phyloP scores from a whole-genome alignment of 148 eudicot genomes.

The Hydrangea macrophylla region DNA sequence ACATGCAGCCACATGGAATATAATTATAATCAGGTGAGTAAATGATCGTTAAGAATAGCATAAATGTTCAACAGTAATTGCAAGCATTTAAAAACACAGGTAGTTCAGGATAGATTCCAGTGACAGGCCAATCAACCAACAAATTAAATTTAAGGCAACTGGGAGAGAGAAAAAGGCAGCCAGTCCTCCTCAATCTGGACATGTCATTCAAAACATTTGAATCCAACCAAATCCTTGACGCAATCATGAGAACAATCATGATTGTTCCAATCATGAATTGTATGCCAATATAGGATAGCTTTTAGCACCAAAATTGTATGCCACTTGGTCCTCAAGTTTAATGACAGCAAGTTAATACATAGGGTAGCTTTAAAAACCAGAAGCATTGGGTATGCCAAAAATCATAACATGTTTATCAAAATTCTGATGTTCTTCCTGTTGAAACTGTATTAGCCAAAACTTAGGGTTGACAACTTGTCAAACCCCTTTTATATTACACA shows the following conservation, averaged over 20 bases:
- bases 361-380: background rate
- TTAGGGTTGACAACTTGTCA: too few relatives aligned
- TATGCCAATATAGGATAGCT: too few relatives aligned
- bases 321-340: background rate
- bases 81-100: background rate
- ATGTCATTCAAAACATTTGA: background rate
- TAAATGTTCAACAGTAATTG: background rate
- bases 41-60: background rate
- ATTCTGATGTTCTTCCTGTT: background rate
- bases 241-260: constrained; percentile 1
- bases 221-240: background rate
- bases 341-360: background rate
- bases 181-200: background rate
- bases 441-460: too few relatives aligned
- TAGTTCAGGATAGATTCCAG: background rate
- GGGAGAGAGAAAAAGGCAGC: background rate
- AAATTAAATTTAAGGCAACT: background rate
- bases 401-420: background rate
- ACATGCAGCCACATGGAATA: background rate
- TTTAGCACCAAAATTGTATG: too few relatives aligned
- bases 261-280: background rate
- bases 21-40: background rate
- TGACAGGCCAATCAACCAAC: background rate
- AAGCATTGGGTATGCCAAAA: background rate
- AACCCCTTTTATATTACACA: too few relatives aligned